phyloP scores from a whole-genome alignment of 2,329 filamentous ascomycete species.

The Diplodia mutila region DNA sequence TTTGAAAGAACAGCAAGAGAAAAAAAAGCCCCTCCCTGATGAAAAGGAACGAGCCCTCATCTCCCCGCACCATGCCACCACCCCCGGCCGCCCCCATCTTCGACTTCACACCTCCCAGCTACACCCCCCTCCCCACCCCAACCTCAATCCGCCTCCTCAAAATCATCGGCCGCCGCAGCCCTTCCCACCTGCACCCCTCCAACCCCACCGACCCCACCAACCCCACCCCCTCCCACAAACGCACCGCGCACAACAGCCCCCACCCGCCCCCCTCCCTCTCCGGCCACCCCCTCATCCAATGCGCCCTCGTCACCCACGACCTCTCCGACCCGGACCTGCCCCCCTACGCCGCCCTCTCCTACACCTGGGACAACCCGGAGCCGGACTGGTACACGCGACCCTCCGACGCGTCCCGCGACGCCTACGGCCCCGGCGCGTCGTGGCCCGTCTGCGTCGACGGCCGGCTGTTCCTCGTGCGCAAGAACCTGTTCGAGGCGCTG shows the following conservation, averaged over 20 bases:
- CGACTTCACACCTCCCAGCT: neutral
- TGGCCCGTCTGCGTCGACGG: slow-evolving; percentile 5
- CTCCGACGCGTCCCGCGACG: neutral
- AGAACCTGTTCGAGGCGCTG: slow-evolving; percentile 19
- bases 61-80: neutral
- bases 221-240: neutral
- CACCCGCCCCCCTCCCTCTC: neutral
- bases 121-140: neutral
- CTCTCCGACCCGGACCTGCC: neutral
- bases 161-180: slow-evolving; percentile 4
- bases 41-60: no score
- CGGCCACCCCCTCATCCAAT: slow-evolving; percentile 3
- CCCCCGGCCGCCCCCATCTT: neutral
- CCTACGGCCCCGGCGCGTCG: neutral
- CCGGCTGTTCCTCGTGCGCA: neutral
- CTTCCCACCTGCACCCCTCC: neutral
- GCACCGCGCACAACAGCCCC: no score
- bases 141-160: slow-evolving; percentile 17
- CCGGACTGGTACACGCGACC: neutral
- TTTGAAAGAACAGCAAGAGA: neutral
- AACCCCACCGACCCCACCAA: neutral
- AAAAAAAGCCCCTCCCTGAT: neutral
- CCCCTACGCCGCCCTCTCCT: neutral
- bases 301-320: neutral
- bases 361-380: slow-evolving; percentile 2